Evolutionary conservation across 83 land plant genomes (phyloP), one percentile per base, ranked within the genome.

Genomic region (Picea mariana): DNA sequence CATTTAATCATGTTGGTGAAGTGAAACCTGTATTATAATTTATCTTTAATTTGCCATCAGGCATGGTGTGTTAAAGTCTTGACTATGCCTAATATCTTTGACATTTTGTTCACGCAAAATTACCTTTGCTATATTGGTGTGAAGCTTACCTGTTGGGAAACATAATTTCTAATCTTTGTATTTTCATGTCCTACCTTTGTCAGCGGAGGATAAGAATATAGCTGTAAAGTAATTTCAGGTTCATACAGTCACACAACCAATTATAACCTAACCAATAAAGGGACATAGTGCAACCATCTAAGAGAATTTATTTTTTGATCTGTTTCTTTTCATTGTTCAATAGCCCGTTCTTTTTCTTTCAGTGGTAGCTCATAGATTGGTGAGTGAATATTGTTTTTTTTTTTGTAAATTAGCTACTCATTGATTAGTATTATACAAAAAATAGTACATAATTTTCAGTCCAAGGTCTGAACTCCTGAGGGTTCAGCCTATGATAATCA

Each of bases 121-220:
- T 15, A n/a, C 58, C 77, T 40, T 73, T 73, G 13, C 3, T 20
- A 73, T 44, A 12, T 20, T 44, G 58, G 1, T 11, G 4, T 3
- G 44, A 15, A 73, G 55, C 77, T 20, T 73, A 42, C 13, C 47
- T 34, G 47, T n/a, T 11, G 13, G 58, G 13, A 52, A 11, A 12
- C 40, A 34, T 44, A 12, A 44, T 9, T 44, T 44, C 58, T 23
- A 71, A 44, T 23, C n/a, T 73, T 44, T 73, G 24, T 21, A 73
- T 21, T 73, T 73, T 73, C 24, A 42, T 73, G 4, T 73, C 55
- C 77, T 47, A 73, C 18, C 77, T 16, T 20, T 73, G 77, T 73
- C 15, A 44, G 9, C 38, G 11, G 58, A 44, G 77, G 47, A 73
- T 21, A 15, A 44, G 42, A n/a, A 9, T 44, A 44, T 9, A 73